Evolutionary conservation across 2,329 filamentous ascomycete species (phyloP).

Genomic region (Nemania abortiva): DNA sequence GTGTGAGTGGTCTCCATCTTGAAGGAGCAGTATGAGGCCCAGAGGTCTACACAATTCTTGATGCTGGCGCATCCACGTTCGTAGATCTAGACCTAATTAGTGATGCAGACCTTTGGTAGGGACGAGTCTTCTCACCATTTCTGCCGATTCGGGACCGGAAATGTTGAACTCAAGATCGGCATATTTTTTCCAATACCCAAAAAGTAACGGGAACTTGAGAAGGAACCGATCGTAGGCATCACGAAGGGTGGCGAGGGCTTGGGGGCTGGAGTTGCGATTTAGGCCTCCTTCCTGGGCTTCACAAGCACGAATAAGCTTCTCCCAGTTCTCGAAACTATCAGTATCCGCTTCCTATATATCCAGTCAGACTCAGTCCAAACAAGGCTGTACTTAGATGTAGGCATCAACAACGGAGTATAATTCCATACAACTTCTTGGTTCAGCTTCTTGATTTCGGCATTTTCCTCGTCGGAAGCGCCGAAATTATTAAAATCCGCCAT

Average conservation of each 20-base stretch:
- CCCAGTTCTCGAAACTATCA: constrained; percentile 95
- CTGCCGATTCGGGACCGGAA: constrained; percentile 93
- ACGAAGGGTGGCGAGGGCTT: constrained; percentile 88
- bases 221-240: constrained; percentile 93
- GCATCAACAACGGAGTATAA: constrained; percentile 12
- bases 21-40: constrained; percentile 97
- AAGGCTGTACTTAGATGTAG: background rate
- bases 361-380: constrained; percentile 33
- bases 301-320: constrained; percentile 86
- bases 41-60: constrained; percentile 92
- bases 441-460: constrained; percentile 82
- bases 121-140: constrained; percentile 74
- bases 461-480: constrained; percentile 83
- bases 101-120: constrained; percentile 15
- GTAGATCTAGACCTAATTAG: constrained; percentile 75
- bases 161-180: constrained; percentile 98
- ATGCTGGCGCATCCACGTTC: constrained; percentile 95
- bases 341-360: constrained; percentile 71
- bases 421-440: constrained; percentile 79
- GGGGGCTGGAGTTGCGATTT: constrained; percentile 95
- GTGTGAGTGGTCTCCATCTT: constrained; percentile 98
- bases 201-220: constrained; percentile 92
- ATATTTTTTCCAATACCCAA: constrained; percentile 99
- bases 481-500: constrained; percentile 80
- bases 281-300: constrained; percentile 91